Base-by-base conservation (phyloP, 2,329 filamentous ascomycete species). In the Aspergillus aculeatus region DNA sequence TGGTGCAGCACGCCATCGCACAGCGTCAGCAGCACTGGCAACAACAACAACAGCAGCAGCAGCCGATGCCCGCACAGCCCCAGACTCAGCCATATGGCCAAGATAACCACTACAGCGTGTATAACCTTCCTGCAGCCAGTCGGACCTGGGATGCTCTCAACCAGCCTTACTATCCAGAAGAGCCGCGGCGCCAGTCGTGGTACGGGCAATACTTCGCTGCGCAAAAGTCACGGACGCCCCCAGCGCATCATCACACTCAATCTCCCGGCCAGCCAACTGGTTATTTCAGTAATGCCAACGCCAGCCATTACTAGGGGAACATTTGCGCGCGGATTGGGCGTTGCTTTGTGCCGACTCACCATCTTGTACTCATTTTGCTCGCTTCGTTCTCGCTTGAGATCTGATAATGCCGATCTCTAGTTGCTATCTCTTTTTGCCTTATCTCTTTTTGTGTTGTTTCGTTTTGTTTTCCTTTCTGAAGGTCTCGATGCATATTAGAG, bases 1-100 rank as follows among this genome's bases (percentile, higher is more conserved):
- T 87, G 60, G 89, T 92, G 7, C 87, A 92, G 64, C 83, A 90
- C 61, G 90, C 89, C 0, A 91, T 92, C 69, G 81, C 83, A 49
- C 87, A 89, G 71, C 82, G 87, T 29, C 86, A 90, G 68, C 84
- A 87, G 56, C 83, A 79, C 61, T 72, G 72, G 31, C 76, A 81
- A 60, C 71, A 75, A 14, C 75, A 78, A 56, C 69, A 69, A 50
- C 75, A 76, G n/a, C 75, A 78, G 57, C 69, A 69, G 52, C 75
- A 76, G 62, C 76, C 73, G 61, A 76, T 73, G 62, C 73, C 71
- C 47, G 72, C 67, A 5, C 44, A 52, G 9, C 62, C 64, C 4
- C 58, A 60, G 23, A 50, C 54, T 14, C 57, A 56, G 7, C 50
- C 57, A 4, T 63, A 68, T 50, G 62, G 58, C 31, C 64, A 59